These are phyloP conservation scores for Aspergillus neoniger DNA, from an alignment of 2,329 filamentous ascomycete genomes.

Conservation along the genomic window DNA sequence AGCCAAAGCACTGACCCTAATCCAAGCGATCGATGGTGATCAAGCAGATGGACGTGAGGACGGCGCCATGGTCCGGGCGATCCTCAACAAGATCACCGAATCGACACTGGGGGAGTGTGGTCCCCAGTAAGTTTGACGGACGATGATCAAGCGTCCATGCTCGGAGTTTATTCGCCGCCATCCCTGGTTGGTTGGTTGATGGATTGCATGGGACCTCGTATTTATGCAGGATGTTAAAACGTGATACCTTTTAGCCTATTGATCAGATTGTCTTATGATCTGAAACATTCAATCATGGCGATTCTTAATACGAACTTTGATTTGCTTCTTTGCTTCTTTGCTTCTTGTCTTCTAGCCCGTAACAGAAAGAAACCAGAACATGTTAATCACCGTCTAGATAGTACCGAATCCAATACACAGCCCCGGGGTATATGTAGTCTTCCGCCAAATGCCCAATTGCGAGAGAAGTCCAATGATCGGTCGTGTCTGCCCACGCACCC, in stretches of 20 bases:
- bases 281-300: not conserved
- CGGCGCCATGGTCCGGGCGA: slow-evolving; percentile 62
- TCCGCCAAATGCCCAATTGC: not conserved
- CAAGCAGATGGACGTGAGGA: slow-evolving; percentile 52
- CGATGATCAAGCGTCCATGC: not conserved
- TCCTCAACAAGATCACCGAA: slow-evolving; percentile 67
- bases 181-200: slow-evolving; percentile 1
- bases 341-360: not conserved
- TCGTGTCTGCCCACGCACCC: not conserved
- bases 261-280: not conserved
- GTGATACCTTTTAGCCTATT: not conserved
- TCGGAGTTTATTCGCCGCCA: not conserved
- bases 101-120: slow-evolving; percentile 33
- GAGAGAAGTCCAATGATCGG: not conserved
- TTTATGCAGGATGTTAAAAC: not conserved
- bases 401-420: not conserved
- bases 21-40: slow-evolving; percentile 61
- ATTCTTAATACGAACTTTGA: not conserved
- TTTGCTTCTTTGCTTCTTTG: not conserved
- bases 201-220: not conserved
- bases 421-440: not conserved
- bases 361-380: slow-evolving; percentile 6
- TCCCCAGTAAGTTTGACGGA: slow-evolving; percentile 5
- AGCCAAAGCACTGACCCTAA: slow-evolving; percentile 62
- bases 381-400: not conserved